Evolutionary conservation across 768 basidiomycete species (phyloP).

Genomic region (Mycena chlorophos): DNA sequence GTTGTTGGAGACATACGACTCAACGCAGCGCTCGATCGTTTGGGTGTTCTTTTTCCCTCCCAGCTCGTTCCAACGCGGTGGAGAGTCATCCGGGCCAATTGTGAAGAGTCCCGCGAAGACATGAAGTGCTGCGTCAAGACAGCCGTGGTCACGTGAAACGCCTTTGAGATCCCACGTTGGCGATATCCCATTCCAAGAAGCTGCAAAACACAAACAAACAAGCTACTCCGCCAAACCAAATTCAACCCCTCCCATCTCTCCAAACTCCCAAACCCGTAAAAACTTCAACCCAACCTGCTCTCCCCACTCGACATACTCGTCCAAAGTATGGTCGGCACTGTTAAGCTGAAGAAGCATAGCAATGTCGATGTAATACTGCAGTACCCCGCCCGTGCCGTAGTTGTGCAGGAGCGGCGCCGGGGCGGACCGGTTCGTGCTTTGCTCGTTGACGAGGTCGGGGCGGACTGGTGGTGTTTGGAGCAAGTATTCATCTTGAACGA

Average conservation of each 20-base stretch:
- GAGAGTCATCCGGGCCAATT: no score
- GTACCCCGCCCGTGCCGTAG: slow-evolving; percentile 16
- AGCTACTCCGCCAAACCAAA: neutral
- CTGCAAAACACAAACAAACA: no score
- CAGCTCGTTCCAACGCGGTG: no score
- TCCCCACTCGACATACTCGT: slow-evolving; percentile 16
- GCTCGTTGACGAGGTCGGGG: neutral
- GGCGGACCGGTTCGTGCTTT: slow-evolving; percentile 8
- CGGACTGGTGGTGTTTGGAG: slow-evolving; percentile 8
- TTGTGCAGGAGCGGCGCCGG: slow-evolving; percentile 15
- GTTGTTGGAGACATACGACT: no score
- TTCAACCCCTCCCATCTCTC: slow-evolving; percentile 21
- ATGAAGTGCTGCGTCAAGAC: no score
- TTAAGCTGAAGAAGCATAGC: slow-evolving; percentile 19
- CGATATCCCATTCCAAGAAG: no score
- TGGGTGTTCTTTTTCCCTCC: no score
- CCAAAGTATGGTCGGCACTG: slow-evolving; percentile 16
- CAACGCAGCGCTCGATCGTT: no score
- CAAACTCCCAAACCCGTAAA: slow-evolving; percentile 21
- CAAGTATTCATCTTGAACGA: slow-evolving; percentile 13
- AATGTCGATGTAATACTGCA: slow-evolving; percentile 19
- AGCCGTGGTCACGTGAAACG: no score
- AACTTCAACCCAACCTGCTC: slow-evolving; percentile 14
- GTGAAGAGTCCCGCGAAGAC: no score
- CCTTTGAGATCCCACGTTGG: no score